A percentile compares a stretch with the other conserved stretches of the same genome.
These are phyloP conservation scores for Venturiaceae sp. DNA, from an alignment of 2,329 filamentous ascomycete genomes.

Conservation along the genomic window DNA sequence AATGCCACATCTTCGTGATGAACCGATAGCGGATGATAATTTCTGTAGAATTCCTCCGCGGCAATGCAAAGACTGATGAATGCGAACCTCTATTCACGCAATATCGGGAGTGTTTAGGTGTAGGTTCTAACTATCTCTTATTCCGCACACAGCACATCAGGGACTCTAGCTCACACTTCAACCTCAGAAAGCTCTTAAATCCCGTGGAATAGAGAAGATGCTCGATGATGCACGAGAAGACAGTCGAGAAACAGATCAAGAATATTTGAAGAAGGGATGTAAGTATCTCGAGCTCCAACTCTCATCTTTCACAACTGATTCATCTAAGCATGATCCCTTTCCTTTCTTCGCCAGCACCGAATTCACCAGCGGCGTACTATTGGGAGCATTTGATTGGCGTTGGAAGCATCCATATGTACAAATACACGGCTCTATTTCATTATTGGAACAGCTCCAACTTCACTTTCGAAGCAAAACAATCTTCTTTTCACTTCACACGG, in stretches of 20 bases:
- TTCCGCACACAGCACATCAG: neutral
- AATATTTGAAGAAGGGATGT: conserved; percentile 42
- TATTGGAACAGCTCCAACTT: no score
- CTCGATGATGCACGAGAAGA: conserved; percentile 84
- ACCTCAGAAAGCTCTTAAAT: conserved; percentile 68
- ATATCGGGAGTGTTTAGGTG: conserved; percentile 78
- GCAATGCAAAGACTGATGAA: conserved; percentile 73
- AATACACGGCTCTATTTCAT: no score
- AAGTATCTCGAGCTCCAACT: no score
- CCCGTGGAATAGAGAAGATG: conserved; percentile 85
- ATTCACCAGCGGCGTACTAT: no score
- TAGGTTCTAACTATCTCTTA: conserved; percentile 34
- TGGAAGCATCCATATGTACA: no score
- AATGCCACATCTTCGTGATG: conserved; percentile 12
- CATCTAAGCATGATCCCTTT: no score
- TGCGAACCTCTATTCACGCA: conserved; percentile 79
- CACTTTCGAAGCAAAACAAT: no score
- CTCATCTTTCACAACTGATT: no score
- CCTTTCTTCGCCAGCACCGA: no score
- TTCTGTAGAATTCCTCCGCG: conserved; percentile 68
- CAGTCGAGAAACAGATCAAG: conserved; percentile 75
- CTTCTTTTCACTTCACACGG: no score
- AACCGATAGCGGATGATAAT: neutral
- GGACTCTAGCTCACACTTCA: neutral
- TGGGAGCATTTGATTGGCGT: no score